Percentiles rank a stretch among this genome's conserved stretches.
These are phyloP conservation scores for Peniophora sp. DNA, from an alignment of 1,284 basidiomycete species.

Conservation along the genomic window DNA sequence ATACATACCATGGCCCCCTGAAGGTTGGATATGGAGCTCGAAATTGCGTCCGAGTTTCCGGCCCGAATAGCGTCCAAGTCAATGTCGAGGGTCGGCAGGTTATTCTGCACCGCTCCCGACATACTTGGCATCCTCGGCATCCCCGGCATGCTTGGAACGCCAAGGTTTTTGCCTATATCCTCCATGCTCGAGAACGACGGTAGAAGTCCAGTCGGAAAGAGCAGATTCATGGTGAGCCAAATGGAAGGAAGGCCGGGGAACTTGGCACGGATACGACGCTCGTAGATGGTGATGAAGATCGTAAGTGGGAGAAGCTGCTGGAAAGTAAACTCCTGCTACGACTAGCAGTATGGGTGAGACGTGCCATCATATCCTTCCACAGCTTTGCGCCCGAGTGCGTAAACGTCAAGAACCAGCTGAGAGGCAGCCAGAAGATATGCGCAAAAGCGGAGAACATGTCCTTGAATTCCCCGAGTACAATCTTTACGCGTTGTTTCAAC, in stretches of 20 bases:
- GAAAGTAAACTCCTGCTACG: not conserved
- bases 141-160: too few relatives aligned
- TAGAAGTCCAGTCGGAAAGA: conserved; percentile 7
- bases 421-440: conserved; percentile 7
- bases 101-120: not conserved
- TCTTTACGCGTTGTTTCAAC: not conserved
- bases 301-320: conserved; percentile 2
- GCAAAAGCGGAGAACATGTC: conserved; percentile 6
- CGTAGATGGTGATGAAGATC: conserved; percentile 9
- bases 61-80: not conserved
- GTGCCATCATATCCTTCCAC: conserved; percentile 4
- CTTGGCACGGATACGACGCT: conserved; percentile 3
- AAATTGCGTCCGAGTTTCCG: not conserved
- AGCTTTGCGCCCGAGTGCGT: not conserved
- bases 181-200: conserved; percentile 5
- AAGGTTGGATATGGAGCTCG: too few relatives aligned
- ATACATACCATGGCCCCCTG: too few relatives aligned
- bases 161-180: not conserved
- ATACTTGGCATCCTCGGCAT: too few relatives aligned
- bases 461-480: conserved; percentile 1
- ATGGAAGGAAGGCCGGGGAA: conserved; percentile 9
- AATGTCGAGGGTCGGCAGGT: not conserved
- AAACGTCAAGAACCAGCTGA: conserved; percentile 11
- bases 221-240: conserved; percentile 1
- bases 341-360: not conserved